Percentiles rank a stretch among this genome's conserved stretches.
These are phyloP conservation scores for Penicillium sp. DNA, from an alignment of 2,329 filamentous ascomycete species.

Conservation along the genomic window DNA sequence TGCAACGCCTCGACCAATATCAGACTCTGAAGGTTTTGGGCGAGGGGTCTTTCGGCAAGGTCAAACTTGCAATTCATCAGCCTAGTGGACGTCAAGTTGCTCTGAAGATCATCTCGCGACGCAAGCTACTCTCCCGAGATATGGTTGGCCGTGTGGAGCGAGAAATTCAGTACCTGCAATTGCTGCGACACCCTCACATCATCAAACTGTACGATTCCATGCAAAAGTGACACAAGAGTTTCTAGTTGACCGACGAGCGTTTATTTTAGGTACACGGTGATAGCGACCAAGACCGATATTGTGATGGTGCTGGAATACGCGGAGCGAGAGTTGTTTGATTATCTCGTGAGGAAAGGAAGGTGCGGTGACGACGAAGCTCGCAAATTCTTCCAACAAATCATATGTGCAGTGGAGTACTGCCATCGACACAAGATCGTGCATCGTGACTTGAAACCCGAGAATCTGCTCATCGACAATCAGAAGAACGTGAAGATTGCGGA, in stretches of 20 bases:
- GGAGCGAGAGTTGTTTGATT: conserved; percentile 94
- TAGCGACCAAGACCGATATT: conserved; percentile 89
- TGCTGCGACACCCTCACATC: conserved; percentile 94
- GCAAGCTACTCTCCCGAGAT: conserved; percentile 92
- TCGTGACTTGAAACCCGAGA: conserved; percentile 95
- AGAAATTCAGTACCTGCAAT: conserved; percentile 95
- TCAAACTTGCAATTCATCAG: conserved; percentile 91
- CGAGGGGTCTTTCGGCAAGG: conserved; percentile 97
- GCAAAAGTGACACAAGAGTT: neutral
- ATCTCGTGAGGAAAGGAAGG: conserved; percentile 89
- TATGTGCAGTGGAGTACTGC: conserved; percentile 97
- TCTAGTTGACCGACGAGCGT: conserved; percentile 17
- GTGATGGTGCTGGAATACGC: conserved; percentile 99
- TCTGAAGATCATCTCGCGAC: conserved; percentile 93
- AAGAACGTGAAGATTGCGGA: conserved; percentile 99
- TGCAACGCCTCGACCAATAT: conserved; percentile 88
- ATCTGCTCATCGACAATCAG: conserved; percentile 87
- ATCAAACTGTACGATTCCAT: conserved; percentile 76
- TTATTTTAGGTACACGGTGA: conserved; percentile 77
- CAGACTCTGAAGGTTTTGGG: conserved; percentile 85
- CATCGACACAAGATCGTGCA: conserved; percentile 99
- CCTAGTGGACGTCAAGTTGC: conserved; percentile 93
- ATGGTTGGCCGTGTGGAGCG: conserved; percentile 97
- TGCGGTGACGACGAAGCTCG: conserved; percentile 90
- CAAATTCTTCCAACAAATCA: conserved; percentile 98